Evolutionary conservation across 1,284 basidiomycete genomes (phyloP).

Genomic region (Pyrrhoderma noxium): DNA sequence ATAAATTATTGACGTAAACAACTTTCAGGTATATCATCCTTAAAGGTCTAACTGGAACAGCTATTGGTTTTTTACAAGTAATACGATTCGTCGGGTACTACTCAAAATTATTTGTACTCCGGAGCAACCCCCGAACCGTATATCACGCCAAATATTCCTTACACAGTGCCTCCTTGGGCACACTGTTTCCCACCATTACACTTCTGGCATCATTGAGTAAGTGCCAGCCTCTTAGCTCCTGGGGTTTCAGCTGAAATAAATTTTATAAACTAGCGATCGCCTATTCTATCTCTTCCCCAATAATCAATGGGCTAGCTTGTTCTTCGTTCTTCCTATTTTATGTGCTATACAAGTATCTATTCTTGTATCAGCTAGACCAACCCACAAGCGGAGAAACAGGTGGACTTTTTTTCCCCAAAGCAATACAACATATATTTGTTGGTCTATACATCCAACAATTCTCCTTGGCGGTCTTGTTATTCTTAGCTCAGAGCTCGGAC

Average conservation of each 20-base stretch:
- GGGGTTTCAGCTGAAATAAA: not conserved
- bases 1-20: not conserved
- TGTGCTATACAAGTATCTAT: constrained; percentile 83
- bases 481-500: constrained; percentile 60
- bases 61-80: constrained; percentile 75
- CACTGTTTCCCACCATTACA: constrained; percentile 69
- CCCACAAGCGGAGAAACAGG: constrained; percentile 77
- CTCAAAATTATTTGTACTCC: constrained; percentile 78
- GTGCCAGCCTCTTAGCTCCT: not conserved
- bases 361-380: constrained; percentile 76
- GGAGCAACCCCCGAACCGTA: constrained; percentile 84
- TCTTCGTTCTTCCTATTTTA: constrained; percentile 83
- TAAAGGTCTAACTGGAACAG: constrained; percentile 69
- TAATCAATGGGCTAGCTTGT: constrained; percentile 88
- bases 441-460: constrained; percentile 84
- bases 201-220: constrained; percentile 61
- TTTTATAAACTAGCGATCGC: constrained; percentile 37
- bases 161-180: constrained; percentile 74
- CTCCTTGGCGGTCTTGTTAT: constrained; percentile 82
- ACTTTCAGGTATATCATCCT: constrained; percentile 49
- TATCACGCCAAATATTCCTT: constrained; percentile 73
- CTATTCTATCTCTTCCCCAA: constrained; percentile 89
- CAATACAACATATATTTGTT: constrained; percentile 87
- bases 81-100: constrained; percentile 77
- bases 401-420: constrained; percentile 93